Base-by-base conservation (phyloP, 495 filamentous ascomycete genomes). In the Penicillium macrosclerotiorum region DNA sequence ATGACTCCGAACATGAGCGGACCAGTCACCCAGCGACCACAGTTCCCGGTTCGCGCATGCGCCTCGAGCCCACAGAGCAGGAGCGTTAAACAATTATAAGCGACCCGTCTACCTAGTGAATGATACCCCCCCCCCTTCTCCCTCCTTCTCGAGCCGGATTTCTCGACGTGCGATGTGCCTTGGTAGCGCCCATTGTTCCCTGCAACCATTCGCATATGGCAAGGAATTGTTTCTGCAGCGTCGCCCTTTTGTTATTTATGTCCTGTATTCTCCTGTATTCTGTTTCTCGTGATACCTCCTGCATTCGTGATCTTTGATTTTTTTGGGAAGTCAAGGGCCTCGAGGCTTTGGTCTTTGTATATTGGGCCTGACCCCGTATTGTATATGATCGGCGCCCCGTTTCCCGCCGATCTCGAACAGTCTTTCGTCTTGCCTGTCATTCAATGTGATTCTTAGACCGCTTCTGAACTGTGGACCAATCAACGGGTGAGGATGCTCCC, bases 41-140 rank as follows among this genome's bases (percentile, higher is more conserved):
- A 5, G 27, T 34, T 8, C 8, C 18, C 2, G 29, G 24, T 14
- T 33, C 38, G 14, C 47, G 30, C 11, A 51, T 51, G 19, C 48
- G 31, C 23, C 19, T 38, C 19, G 31, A 44, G 24, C 24, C 53
- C 27, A 33, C 42, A 20, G 60, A 58, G 45, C 48, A 61, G 29
- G 46, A 45, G 36, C 54, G 39, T 38, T 60, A 26, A 53, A 25
- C 40, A 22, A 16, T 14, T 25, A 16, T 20, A 39, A 29, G 36
- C 13, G 39, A 26, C 16, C 26, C 18, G 27, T 27, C 22, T 55
- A 30, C 25, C 44, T 43, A 44, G 22, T 37, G 27, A 48, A 30
- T 49, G 48, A 56, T 56, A 56, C 48, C 53, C 52, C 44, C 36
- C 12, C 14, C n/a, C n/a, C n/a, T n/a, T n/a, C n/a, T n/a, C n/a